phyloP scores from a whole-genome alignment of 345 rosid species.

The Rhodamnia argentea region DNA sequence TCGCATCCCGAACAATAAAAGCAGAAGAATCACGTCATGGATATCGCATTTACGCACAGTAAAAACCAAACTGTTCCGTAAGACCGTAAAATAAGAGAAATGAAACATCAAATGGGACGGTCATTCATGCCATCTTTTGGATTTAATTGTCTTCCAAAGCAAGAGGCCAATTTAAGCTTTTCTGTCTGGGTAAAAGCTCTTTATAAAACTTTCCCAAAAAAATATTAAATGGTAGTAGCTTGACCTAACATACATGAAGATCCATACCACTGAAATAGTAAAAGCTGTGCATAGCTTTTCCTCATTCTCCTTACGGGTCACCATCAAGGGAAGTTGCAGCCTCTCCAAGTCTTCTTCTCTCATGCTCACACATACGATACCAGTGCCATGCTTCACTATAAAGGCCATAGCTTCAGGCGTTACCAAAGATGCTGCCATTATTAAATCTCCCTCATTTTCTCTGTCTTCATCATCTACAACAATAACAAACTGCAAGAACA shows the following conservation, averaged over 20 bases:
- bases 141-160: neutral
- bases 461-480: slow-evolving; percentile 96
- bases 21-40: neutral
- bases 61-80: neutral
- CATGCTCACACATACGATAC: slow-evolving; percentile 92
- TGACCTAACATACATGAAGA: neutral
- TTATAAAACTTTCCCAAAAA: neutral
- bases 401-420: slow-evolving; percentile 91
- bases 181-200: neutral
- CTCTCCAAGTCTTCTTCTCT: slow-evolving; percentile 69
- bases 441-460: slow-evolving; percentile 91
- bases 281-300: slow-evolving; percentile 79
- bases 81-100: neutral
- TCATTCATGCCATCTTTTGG: neutral
- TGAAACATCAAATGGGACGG: neutral
- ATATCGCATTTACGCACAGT: neutral
- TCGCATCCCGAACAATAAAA: neutral
- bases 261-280: slow-evolving; percentile 76
- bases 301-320: slow-evolving; percentile 64
- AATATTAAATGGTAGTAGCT: neutral
- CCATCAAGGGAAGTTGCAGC: slow-evolving; percentile 87
- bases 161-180: neutral
- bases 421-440: slow-evolving; percentile 71
- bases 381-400: slow-evolving; percentile 83
- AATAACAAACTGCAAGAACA: slow-evolving; percentile 32